Evolutionary conservation across 495 filamentous ascomycete species (phyloP).

Genomic region (Terfezia claveryi): DNA sequence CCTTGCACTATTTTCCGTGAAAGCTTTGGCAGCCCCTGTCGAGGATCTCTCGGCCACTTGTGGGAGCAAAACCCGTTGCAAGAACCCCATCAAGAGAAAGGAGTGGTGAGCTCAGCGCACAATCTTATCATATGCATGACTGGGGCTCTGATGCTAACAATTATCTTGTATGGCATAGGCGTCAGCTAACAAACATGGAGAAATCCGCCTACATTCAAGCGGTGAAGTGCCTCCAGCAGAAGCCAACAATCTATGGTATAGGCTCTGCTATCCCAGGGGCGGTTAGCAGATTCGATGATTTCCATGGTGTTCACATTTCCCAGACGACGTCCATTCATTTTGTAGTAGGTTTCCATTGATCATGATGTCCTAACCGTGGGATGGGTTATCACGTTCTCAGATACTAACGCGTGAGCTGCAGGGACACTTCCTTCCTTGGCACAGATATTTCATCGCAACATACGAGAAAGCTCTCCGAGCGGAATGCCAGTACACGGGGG

Average conservation of each 20-base stretch:
- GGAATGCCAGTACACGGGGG: slow-evolving; percentile 40
- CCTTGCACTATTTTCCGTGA: neutral
- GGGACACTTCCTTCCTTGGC: slow-evolving; percentile 22
- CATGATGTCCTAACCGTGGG: too few relatives aligned
- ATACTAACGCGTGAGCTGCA: neutral
- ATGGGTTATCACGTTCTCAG: too few relatives aligned
- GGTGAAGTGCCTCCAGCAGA: slow-evolving; percentile 37
- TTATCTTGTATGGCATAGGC: slow-evolving; percentile 21
- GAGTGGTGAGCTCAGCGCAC: neutral
- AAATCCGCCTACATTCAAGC: slow-evolving; percentile 39
- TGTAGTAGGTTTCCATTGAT: slow-evolving; percentile 17
- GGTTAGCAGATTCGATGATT: slow-evolving; percentile 43
- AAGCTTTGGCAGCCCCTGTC: neutral
- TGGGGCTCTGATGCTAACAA: neutral
- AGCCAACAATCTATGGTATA: slow-evolving; percentile 26
- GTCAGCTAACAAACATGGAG: slow-evolving; percentile 25
- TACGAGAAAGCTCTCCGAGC: slow-evolving; percentile 47
- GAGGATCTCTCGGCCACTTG: neutral
- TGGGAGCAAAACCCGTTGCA: neutral
- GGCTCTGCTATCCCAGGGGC: slow-evolving; percentile 24
- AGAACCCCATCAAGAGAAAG: neutral
- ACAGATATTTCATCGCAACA: slow-evolving; percentile 18
- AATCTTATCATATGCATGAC: neutral
- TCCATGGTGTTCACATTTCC: slow-evolving; percentile 46
- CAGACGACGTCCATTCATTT: slow-evolving; percentile 41